Base-by-base conservation (phyloP, 176 grass and related monocot genomes). In the Avena eriantha region DNA sequence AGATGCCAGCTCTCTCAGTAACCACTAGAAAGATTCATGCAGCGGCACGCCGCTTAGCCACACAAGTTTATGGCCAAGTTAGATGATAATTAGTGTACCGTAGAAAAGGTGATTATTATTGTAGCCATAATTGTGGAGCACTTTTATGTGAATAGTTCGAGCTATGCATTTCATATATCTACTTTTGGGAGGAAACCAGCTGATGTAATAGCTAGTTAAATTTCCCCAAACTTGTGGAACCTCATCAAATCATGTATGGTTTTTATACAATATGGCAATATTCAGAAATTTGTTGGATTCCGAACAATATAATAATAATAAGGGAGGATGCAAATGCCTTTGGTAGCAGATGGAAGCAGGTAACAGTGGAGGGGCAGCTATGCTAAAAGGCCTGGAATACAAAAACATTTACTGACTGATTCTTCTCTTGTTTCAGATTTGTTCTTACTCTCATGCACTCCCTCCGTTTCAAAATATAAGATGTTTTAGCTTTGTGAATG, bases 1-100 rank as follows among this genome's bases (percentile, higher is more conserved):
- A 83, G 46, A 68, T 83, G 66, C 57, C 35, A 48, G 7, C 19
- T 87, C 56, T 63, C 65, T 65, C 24, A 47, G 60, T 55, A 9
- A 16, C 17, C 29, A 67, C 31, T 67, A 35, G 29, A 67, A 67
- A 67, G 10, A 7, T 66, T 66, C 63, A 66, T 1, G 63, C 4
- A 29, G 15, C 0, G 64, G 13, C 13, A 31, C 0, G 2, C 45
- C 10, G 45, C 45, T 5, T 15, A 16, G 14, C 13, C 51, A 55
- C 51, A 19, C 51, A 55, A 56, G 54, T 56, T 56, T 21, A 56
- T 17, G 6, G 54, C 4, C 16, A 56, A 19, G 18, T 21, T 56
- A 56, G 17, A 56, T 19, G 54, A 56, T 21, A 56, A 19, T 56
- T 19, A 56, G 6, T 56, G 54, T 56, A 56, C 54, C 6, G 3